Percentiles rank a stretch among this genome's conserved stretches.
phyloP scores from a whole-genome alignment of 1,284 basidiomycete genomes.

The Porodaedalea pini region DNA sequence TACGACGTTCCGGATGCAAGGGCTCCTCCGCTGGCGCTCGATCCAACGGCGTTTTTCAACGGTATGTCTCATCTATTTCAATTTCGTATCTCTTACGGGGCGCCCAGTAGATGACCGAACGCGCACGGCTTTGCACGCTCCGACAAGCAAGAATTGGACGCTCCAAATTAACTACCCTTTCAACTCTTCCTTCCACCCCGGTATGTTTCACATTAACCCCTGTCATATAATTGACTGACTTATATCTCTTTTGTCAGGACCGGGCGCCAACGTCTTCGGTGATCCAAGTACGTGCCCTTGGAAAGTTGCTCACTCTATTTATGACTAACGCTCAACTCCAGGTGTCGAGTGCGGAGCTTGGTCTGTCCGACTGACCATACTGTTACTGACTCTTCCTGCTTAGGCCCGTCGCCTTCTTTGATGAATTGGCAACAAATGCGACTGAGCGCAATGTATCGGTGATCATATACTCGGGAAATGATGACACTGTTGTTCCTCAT shows the following conservation, averaged over 20 bases:
- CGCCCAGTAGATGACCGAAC: constrained; percentile 45
- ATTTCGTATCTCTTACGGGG: neutral
- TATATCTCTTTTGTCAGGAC: neutral
- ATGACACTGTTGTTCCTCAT: constrained; percentile 63
- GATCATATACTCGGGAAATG: constrained; percentile 64
- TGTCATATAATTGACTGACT: constrained; percentile 8
- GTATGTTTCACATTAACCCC: constrained; percentile 17
- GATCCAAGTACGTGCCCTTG: constrained; percentile 43
- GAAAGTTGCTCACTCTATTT: constrained; percentile 1
- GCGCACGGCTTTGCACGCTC: constrained; percentile 63
- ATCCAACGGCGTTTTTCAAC: constrained; percentile 49
- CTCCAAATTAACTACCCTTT: constrained; percentile 48
- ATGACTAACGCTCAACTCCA: constrained; percentile 22
- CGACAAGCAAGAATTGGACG: constrained; percentile 58
- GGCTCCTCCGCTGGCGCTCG: constrained; percentile 32
- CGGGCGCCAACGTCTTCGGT: constrained; percentile 28
- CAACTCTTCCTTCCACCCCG: constrained; percentile 33
- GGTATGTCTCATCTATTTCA: constrained; percentile 36
- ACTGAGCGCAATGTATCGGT: constrained; percentile 46
- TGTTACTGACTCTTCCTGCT: constrained; percentile 16
- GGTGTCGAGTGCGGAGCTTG: constrained; percentile 44
- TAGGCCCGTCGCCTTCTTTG: constrained; percentile 62
- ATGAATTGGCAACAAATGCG: constrained; percentile 61
- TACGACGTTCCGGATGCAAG: constrained; percentile 36
- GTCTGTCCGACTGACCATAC: neutral